Conservation (phyloP, 2,329 filamentous ascomycete genomes). For the Fusarium sp. region DNA sequence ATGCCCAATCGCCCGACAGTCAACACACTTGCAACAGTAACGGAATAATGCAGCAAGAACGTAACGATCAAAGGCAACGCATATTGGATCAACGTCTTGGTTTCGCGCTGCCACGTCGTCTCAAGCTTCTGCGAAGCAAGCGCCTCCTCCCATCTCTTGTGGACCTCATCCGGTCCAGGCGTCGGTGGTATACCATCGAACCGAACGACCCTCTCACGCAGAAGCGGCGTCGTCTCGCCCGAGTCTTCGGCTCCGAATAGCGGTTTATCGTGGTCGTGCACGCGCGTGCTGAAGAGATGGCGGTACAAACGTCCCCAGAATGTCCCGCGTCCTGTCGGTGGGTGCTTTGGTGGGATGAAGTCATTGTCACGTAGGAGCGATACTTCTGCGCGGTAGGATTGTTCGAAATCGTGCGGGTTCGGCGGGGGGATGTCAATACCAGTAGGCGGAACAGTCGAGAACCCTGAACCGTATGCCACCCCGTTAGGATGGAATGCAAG, state of each 20-base stretch:
- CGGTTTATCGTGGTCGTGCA: conserved; percentile 28
- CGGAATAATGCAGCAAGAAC: conserved; percentile 80
- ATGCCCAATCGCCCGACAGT: conserved; percentile 78
- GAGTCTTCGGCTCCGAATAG: not conserved
- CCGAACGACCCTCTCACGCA: not conserved
- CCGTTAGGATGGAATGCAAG: conserved; percentile 39
- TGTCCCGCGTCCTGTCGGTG: conserved; percentile 1
- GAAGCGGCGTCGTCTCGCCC: conserved; percentile 19
- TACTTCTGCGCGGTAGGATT: conserved; percentile 33
- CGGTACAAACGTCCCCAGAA: conserved; percentile 19
- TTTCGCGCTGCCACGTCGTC: conserved; percentile 88
- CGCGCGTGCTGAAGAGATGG: conserved; percentile 23
- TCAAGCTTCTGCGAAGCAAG: conserved; percentile 81
- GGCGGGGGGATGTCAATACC: conserved; percentile 30
- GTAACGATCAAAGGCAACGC: conserved; percentile 74
- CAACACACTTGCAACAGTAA: conserved; percentile 80
- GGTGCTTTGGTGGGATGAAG: conserved; percentile 21
- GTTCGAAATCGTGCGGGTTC: conserved; percentile 38
- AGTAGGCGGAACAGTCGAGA: conserved; percentile 32
- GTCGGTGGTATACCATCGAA: conserved; percentile 25
- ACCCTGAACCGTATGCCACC: conserved; percentile 32
- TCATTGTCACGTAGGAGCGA: conserved; percentile 37
- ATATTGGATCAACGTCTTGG: conserved; percentile 78
- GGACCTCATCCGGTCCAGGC: conserved; percentile 28
- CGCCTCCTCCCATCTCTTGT: conserved; percentile 76